phyloP scores from a whole-genome alignment of 176 grass and related monocot species.

The Cymbopogon citratus region DNA sequence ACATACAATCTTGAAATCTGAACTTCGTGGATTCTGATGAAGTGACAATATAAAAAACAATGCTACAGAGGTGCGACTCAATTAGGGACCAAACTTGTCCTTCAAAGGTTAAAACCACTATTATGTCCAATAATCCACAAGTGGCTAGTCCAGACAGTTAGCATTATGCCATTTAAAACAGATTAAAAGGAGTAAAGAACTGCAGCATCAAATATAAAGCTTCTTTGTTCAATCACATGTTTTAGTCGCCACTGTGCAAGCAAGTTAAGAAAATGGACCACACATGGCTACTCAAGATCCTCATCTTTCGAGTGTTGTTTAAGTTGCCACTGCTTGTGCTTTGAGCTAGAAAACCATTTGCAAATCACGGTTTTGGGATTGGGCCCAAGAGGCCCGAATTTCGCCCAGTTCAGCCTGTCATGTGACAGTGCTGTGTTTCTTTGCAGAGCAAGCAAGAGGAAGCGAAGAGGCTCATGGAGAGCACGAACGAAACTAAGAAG shows the following conservation, averaged over 20 bases:
- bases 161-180: not conserved
- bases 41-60: conserved; percentile 8
- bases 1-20: conserved; percentile 16
- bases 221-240: conserved; percentile 3
- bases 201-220: not conserved
- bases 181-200: not conserved
- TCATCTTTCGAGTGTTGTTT: not conserved
- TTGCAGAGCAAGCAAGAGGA: too few species aligned
- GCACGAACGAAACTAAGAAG: too few species aligned
- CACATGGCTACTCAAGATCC: conserved; percentile 11
- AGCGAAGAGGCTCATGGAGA: too few species aligned
- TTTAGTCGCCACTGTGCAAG: conserved; percentile 16
- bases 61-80: not conserved
- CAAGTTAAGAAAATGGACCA: conserved; percentile 1
- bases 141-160: not conserved
- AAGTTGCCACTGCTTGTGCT: not conserved
- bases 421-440: too few species aligned
- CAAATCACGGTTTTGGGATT: too few species aligned
- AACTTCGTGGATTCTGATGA: conserved; percentile 6
- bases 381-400: too few species aligned
- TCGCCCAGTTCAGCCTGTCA: too few species aligned
- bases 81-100: not conserved
- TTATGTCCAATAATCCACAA: not conserved
- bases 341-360: conserved; percentile 19
- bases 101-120: not conserved